Evolutionary conservation across 768 basidiomycete genomes (phyloP).

Genomic region (Gyrodon lividus): DNA sequence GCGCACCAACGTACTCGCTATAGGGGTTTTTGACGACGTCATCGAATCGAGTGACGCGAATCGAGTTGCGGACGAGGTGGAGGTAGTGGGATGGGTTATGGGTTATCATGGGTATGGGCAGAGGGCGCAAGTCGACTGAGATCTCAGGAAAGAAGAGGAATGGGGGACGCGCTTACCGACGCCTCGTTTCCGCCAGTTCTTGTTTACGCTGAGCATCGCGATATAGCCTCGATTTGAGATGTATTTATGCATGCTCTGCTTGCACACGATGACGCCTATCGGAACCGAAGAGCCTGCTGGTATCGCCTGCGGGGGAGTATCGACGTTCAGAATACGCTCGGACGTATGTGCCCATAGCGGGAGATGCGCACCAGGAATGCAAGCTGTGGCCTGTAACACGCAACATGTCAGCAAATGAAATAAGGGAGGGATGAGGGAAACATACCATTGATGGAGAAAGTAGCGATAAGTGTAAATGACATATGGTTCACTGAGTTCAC

Average conservation of each 20-base stretch:
- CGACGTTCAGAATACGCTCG: neutral
- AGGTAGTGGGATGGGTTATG: conserved; percentile 26
- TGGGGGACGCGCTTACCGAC: conserved; percentile 65
- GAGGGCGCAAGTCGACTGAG: neutral
- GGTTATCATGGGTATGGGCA: conserved; percentile 2
- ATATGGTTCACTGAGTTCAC: conserved; percentile 93
- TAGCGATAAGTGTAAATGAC: conserved; percentile 96
- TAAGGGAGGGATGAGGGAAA: conserved; percentile 1
- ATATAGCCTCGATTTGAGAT: conserved; percentile 88
- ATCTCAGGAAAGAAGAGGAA: neutral
- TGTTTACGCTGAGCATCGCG: conserved; percentile 93
- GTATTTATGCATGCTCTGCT: conserved; percentile 86
- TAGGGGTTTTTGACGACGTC: conserved; percentile 10
- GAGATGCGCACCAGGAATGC: conserved; percentile 62
- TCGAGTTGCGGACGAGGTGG: conserved; percentile 25
- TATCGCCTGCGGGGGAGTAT: conserved; percentile 20
- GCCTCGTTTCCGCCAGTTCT: conserved; percentile 82
- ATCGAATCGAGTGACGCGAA: conserved; percentile 29
- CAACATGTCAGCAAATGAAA: conserved; percentile 3
- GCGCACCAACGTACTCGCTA: conserved; percentile 84
- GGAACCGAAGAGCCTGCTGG: conserved; percentile 44
- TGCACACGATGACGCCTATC: conserved; percentile 94
- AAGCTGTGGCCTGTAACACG: conserved; percentile 72
- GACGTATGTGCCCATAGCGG: neutral
- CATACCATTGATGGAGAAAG: conserved; percentile 94